A percentile compares a stretch with the other conserved stretches of the same genome.
These are phyloP conservation scores for Penicillium frequentans DNA, from an alignment of 2,329 filamentous ascomycete genomes.

Conservation along the genomic window DNA sequence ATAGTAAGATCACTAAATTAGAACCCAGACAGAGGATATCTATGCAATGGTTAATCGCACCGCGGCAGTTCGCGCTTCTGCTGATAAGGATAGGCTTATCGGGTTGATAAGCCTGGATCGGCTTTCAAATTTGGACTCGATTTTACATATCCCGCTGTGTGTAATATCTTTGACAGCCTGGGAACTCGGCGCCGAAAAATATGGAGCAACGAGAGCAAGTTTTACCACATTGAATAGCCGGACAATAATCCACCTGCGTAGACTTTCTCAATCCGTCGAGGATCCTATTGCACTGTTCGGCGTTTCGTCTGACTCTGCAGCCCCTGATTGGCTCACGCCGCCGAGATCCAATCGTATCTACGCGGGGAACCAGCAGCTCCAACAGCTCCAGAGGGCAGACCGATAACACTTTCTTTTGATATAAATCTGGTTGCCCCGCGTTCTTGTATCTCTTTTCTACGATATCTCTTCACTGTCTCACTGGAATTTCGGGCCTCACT, in stretches of 20 bases:
- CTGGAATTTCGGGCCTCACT: background rate
- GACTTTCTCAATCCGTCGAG: slow-evolving; percentile 25
- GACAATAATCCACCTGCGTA: slow-evolving; percentile 9
- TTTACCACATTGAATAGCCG: slow-evolving; percentile 7
- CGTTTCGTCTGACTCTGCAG: slow-evolving; percentile 7
- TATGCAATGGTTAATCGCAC: background rate
- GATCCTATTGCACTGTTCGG: slow-evolving; percentile 16
- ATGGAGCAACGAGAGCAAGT: background rate
- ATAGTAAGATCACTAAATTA: background rate
- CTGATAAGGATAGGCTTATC: background rate
- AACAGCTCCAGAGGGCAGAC: slow-evolving; percentile 13
- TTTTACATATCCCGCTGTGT: background rate
- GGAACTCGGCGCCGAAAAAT: background rate
- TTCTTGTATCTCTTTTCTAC: background rate
- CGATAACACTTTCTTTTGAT: slow-evolving; percentile 18
- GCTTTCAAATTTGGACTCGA: background rate
- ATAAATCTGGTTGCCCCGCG: slow-evolving; percentile 23
- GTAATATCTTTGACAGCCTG: background rate
- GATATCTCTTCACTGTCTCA: background rate
- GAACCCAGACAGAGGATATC: background rate
- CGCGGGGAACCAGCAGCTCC: slow-evolving; percentile 23
- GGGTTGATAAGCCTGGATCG: background rate
- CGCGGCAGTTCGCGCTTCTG: background rate
- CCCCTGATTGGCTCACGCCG: slow-evolving; percentile 23
- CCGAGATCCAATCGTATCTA: slow-evolving; percentile 25